Conservation (phyloP, 1,284 basidiomycete species). For the Puccinia novopanici region DNA sequence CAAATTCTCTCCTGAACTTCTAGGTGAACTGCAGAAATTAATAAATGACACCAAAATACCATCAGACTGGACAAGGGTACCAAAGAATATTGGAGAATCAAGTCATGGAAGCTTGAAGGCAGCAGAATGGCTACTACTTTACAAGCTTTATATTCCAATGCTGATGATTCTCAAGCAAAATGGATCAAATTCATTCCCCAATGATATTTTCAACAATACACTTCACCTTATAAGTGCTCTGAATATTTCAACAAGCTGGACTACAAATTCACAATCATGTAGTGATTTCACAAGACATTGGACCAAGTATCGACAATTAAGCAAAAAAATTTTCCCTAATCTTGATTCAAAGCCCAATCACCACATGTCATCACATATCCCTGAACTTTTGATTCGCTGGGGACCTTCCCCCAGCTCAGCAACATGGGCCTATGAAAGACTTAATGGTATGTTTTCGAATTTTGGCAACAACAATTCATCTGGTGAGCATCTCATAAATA, state of each 20-base stretch:
- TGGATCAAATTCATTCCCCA: background rate
- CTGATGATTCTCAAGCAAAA: background rate
- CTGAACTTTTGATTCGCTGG: conserved; percentile 12
- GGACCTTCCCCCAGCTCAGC: background rate
- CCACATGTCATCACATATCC: conserved; percentile 24
- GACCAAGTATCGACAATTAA: conserved; percentile 19
- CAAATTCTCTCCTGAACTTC: too few relatives aligned
- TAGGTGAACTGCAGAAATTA: background rate
- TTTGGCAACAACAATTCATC: conserved; percentile 1
- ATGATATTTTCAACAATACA: conserved; percentile 26
- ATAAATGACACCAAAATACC: background rate
- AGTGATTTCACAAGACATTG: conserved; percentile 30
- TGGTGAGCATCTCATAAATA: conserved; percentile 9
- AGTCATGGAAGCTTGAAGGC: too few relatives aligned
- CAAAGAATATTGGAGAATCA: too few relatives aligned
- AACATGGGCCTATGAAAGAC: conserved; percentile 31
- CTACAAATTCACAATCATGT: conserved; percentile 5
- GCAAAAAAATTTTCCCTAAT: conserved; percentile 17
- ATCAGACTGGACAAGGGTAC: conserved; percentile 20
- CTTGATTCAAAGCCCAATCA: conserved; percentile 11
- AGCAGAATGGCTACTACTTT: conserved; percentile 20
- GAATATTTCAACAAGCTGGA: conserved; percentile 26
- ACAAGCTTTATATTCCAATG: conserved; percentile 23
- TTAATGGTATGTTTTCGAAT: conserved; percentile 21
- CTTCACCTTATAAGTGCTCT: conserved; percentile 21